phyloP scores from a whole-genome alignment of 2,329 filamentous ascomycete species.

The Huntiella savannae region DNA sequence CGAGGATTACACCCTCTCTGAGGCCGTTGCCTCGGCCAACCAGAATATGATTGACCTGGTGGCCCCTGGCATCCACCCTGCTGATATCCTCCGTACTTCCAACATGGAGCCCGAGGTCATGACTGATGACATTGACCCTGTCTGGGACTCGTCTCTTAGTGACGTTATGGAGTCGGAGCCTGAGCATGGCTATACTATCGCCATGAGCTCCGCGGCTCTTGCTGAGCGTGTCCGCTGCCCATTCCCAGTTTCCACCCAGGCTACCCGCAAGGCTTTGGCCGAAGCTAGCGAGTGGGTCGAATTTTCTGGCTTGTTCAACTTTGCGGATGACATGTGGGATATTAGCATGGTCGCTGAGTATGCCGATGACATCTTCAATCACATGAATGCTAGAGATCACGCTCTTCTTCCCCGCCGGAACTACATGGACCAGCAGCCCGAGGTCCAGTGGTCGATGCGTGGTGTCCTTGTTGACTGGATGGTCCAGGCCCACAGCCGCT shows the following conservation, averaged over 20 bases:
- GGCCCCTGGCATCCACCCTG: conserved; percentile 1
- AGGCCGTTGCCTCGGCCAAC: background rate
- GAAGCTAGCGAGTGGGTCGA: conserved; percentile 46
- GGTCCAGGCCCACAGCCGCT: conserved; percentile 85
- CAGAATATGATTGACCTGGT: conserved; percentile 1
- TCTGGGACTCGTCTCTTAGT: conserved; percentile 22
- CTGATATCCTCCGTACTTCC: conserved; percentile 3
- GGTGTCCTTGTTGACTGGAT: conserved; percentile 96
- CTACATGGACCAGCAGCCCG: conserved; percentile 95
- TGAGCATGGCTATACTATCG: conserved; percentile 29
- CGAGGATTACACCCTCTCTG: background rate
- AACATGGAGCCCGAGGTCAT: background rate
- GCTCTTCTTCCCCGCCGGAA: conserved; percentile 66
- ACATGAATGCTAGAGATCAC: conserved; percentile 14
- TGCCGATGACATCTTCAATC: conserved; percentile 72
- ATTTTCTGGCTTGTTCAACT: conserved; percentile 40
- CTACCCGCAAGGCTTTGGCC: conserved; percentile 54
- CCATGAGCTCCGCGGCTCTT: background rate
- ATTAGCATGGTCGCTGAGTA: conserved; percentile 98
- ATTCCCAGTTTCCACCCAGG: conserved; percentile 49
- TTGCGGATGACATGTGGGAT: conserved; percentile 89
- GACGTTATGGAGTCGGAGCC: conserved; percentile 70
- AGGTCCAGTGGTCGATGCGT: conserved; percentile 98
- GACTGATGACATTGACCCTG: conserved; percentile 2
- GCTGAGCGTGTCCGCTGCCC: conserved; percentile 36